A percentile compares a stretch with the other conserved stretches of the same genome.
phyloP scores from a whole-genome alignment of 345 rosid genomes.

The Citrus trifoliata region DNA sequence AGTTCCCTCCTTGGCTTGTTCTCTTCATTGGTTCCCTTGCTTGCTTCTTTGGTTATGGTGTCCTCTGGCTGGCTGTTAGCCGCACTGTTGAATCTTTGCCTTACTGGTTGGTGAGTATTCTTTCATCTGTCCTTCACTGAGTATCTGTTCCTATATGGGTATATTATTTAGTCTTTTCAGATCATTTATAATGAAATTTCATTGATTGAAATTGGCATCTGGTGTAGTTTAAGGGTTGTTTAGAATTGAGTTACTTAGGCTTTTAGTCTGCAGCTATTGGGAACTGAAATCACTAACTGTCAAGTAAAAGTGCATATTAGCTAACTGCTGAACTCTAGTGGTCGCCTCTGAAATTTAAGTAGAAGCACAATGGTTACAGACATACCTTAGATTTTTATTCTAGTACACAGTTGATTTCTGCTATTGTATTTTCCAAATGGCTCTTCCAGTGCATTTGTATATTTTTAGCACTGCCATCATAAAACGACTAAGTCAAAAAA shows the following conservation, averaged over 20 bases:
- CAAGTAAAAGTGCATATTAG: too few relatives aligned
- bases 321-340: too few relatives aligned
- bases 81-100: slow-evolving; percentile 46
- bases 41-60: slow-evolving; percentile 64
- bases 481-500: not conserved
- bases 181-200: not conserved
- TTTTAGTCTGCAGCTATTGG: too few relatives aligned
- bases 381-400: not conserved
- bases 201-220: not conserved
- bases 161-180: not conserved
- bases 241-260: not conserved
- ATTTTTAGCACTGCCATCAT: too few relatives aligned
- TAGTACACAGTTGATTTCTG: too few relatives aligned
- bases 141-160: not conserved
- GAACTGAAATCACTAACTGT: too few relatives aligned
- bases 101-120: slow-evolving; percentile 62
- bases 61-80: slow-evolving; percentile 58
- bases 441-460: too few relatives aligned
- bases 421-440: too few relatives aligned
- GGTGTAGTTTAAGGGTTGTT: not conserved
- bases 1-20: slow-evolving; percentile 65
- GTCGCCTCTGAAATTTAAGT: not conserved
- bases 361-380: not conserved
- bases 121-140: not conserved
- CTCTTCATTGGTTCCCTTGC: slow-evolving; percentile 48